phyloP scores from a whole-genome alignment of 148 eudicot genomes.

The Salicornia ramosissima region DNA sequence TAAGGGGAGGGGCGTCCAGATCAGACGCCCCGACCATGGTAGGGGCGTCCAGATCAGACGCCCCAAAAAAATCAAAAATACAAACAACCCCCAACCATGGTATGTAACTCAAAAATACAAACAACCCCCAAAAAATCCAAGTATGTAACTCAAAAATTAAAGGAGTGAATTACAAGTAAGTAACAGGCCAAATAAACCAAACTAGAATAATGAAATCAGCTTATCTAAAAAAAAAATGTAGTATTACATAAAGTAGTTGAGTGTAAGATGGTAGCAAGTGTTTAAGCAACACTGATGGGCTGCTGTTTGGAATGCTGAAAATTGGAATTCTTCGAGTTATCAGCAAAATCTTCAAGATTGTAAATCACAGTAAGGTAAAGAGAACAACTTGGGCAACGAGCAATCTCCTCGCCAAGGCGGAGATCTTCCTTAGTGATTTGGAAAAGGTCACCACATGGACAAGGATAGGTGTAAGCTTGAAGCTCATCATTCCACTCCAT shows the following conservation, averaged over 20 bases:
- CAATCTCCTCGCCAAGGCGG: slow-evolving; percentile 83
- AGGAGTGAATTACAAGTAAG: background rate
- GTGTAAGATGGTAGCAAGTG: background rate
- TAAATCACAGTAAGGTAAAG: slow-evolving; percentile 82
- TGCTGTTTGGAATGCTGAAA: slow-evolving; percentile 47
- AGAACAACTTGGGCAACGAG: slow-evolving; percentile 92
- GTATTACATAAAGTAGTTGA: background rate
- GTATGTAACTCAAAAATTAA: background rate
- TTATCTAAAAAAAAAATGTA: no score
- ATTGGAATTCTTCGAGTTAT: slow-evolving; percentile 23
- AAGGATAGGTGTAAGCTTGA: slow-evolving; percentile 71
- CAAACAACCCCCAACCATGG: no score
- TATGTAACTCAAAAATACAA: background rate
- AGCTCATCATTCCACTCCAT: slow-evolving; percentile 97
- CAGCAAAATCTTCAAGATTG: slow-evolving; percentile 71
- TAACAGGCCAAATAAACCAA: background rate
- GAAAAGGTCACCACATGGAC: slow-evolving; percentile 87
- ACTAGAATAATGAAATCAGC: background rate
- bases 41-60: no score
- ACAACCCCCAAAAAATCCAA: background rate
- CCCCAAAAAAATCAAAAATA: no score
- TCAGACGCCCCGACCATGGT: no score
- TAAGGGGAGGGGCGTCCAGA: no score
- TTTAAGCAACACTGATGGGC: slow-evolving; percentile 59
- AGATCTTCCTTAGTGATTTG: slow-evolving; percentile 82